Conservation (phyloP, 2,329 filamentous ascomycete genomes). For the Calonectria honghensis region DNA sequence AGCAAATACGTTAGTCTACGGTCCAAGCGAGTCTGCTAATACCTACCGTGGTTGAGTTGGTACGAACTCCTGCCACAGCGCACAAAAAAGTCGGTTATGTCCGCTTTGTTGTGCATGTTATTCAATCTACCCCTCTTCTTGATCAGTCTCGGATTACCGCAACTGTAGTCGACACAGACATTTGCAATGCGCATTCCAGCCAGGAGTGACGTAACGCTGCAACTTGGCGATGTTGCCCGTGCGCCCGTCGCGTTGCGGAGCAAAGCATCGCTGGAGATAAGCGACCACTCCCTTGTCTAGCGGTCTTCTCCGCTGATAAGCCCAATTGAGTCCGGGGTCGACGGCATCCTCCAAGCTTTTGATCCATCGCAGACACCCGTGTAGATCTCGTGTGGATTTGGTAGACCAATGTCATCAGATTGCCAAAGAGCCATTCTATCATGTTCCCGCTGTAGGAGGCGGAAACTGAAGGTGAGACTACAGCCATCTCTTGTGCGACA, state of each 20-base stretch:
- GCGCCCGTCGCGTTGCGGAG: not conserved
- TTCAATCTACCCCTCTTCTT: not conserved
- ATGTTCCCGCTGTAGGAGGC: slow-evolving; percentile 29
- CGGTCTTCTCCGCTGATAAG: slow-evolving; percentile 1
- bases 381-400: not conserved
- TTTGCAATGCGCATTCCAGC: not conserved
- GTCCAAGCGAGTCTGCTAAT: too few species aligned
- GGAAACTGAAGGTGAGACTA: not conserved
- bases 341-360: not conserved
- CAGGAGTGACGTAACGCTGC: not conserved
- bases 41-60: too few species aligned
- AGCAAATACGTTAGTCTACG: not conserved
- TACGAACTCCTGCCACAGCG: not conserved
- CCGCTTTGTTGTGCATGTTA: not conserved
- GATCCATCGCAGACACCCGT: not conserved
- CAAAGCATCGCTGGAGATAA: not conserved
- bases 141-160: not conserved
- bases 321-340: not conserved
- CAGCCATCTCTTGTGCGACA: not conserved
- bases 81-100: not conserved
- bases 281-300: not conserved
- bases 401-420: slow-evolving; percentile 14
- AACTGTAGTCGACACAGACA: not conserved
- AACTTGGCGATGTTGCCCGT: not conserved
- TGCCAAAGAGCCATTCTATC: slow-evolving; percentile 36